Percentiles rank a stretch among this genome's conserved stretches.
Conservation (phyloP, 371 early-diverging fungal species). For the Mortierella sp. region DNA sequence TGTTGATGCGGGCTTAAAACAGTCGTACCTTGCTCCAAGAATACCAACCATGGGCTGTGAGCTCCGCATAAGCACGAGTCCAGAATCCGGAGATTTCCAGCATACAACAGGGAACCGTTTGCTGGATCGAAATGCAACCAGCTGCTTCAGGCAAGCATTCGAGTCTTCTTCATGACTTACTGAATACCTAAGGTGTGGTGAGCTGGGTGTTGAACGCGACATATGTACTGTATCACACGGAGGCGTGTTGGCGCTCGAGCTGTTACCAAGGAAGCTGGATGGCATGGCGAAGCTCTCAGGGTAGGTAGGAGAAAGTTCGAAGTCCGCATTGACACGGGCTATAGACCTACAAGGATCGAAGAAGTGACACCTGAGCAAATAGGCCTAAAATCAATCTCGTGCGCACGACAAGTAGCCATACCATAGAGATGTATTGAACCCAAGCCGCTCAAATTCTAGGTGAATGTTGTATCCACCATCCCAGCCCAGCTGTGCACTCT, state of each 20-base stretch:
- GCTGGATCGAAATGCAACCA: conserved; percentile 36
- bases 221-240: too few relatives aligned
- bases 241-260: background rate
- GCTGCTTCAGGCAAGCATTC: conserved; percentile 26
- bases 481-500: conserved; percentile 26
- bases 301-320: conserved; percentile 45
- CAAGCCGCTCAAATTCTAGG: conserved; percentile 26
- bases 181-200: too few relatives aligned
- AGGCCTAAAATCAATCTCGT: too few relatives aligned
- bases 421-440: conserved; percentile 27
- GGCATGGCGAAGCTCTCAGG: conserved; percentile 45
- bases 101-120: conserved; percentile 41
- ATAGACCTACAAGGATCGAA: conserved; percentile 18
- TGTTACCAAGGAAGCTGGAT: conserved; percentile 12
- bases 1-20: background rate
- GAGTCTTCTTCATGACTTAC: background rate
- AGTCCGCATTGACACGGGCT: conserved; percentile 26
- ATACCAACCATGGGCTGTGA: conserved; percentile 54
- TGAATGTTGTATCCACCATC: conserved; percentile 27
- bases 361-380: too few relatives aligned
- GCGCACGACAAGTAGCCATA: background rate
- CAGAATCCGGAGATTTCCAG: conserved; percentile 36
- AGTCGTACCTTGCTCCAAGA: conserved; percentile 38
- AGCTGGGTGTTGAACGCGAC: too few relatives aligned
- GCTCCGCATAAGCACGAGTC: conserved; percentile 41